phyloP scores from a whole-genome alignment of 2,329 filamentous ascomycete species.

The Ilyonectria sp. region DNA sequence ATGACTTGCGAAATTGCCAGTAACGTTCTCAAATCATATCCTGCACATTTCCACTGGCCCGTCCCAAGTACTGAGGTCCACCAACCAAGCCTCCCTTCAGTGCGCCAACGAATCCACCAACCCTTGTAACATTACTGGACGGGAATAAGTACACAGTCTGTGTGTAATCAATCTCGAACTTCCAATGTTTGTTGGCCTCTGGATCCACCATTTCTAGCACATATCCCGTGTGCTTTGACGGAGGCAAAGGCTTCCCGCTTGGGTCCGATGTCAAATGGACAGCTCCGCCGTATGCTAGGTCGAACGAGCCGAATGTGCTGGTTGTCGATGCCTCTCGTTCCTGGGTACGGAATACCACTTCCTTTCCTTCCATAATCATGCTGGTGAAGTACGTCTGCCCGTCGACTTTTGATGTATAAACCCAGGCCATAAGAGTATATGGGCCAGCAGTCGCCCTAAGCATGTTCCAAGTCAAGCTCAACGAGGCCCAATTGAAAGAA shows the following conservation, averaged over 20 bases:
- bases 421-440: constrained; percentile 32
- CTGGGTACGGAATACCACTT: constrained; percentile 35
- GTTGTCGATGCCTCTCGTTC: constrained; percentile 22
- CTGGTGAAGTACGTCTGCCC: constrained; percentile 34
- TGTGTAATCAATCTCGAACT: constrained; percentile 34
- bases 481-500: constrained; percentile 31
- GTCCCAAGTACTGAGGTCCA: constrained; percentile 30
- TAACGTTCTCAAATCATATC: constrained; percentile 21
- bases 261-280: constrained; percentile 33
- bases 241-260: constrained; percentile 20
- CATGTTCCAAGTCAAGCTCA: constrained; percentile 37
- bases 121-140: constrained; percentile 16
- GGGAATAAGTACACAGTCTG: constrained; percentile 35
- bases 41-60: constrained; percentile 31
- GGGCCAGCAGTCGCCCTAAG: constrained; percentile 30
- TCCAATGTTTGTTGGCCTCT: constrained; percentile 27
- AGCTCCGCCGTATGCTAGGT: constrained; percentile 28
- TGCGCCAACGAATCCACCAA: constrained; percentile 32
- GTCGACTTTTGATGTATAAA: constrained; percentile 31
- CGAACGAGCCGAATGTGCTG: constrained; percentile 29
- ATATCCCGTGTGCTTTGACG: constrained; percentile 34
- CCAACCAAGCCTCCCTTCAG: constrained; percentile 34
- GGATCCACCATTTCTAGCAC: constrained; percentile 33
- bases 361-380: constrained; percentile 29
- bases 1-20: constrained; percentile 15